Percentiles rank a stretch among this genome's conserved stretches.
phyloP scores from a whole-genome alignment of 1,139 yeast species.

The Wickerhamomyces sp. region DNA sequence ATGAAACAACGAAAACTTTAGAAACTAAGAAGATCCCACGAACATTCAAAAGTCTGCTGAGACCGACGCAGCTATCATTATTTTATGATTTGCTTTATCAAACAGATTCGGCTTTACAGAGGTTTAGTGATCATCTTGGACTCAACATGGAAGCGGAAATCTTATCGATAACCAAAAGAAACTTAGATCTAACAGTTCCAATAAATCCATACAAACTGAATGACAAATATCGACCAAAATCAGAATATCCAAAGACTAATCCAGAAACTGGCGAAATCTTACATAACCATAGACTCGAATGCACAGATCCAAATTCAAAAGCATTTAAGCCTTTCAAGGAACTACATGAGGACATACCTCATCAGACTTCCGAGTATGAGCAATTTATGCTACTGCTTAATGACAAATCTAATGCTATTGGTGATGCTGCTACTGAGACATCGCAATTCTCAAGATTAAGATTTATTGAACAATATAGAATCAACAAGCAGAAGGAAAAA shows the following conservation, averaged over 20 bases:
- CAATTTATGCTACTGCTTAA: constrained; percentile 66
- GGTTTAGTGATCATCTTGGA: constrained; percentile 76
- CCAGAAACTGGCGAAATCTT: constrained; percentile 35
- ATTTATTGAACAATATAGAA: constrained; percentile 45
- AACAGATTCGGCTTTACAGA: constrained; percentile 63
- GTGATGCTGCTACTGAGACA: constrained; percentile 23
- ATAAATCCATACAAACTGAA: constrained; percentile 54
- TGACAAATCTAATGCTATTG: constrained; percentile 27
- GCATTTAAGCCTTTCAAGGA: constrained; percentile 40
- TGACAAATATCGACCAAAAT: constrained; percentile 43
- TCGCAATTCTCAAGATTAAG: constrained; percentile 44
- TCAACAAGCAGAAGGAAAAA: constrained; percentile 38
- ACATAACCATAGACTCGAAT: constrained; percentile 46
- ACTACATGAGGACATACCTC: constrained; percentile 61
- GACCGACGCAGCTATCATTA: constrained; percentile 76
- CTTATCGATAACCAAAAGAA: constrained; percentile 69
- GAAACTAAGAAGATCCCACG: constrained; percentile 46
- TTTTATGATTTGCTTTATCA: constrained; percentile 84
- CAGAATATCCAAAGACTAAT: constrained; percentile 42
- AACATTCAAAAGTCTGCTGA: constrained; percentile 68
- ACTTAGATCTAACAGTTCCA: constrained; percentile 69
- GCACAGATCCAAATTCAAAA: constrained; percentile 37
- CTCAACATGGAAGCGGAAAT: constrained; percentile 82
- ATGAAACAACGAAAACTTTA: constrained; percentile 13
- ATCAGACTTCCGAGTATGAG: constrained; percentile 84